Evolutionary conservation across 257 asterid species (phyloP).

Genomic region (Nemophila menziesii): DNA sequence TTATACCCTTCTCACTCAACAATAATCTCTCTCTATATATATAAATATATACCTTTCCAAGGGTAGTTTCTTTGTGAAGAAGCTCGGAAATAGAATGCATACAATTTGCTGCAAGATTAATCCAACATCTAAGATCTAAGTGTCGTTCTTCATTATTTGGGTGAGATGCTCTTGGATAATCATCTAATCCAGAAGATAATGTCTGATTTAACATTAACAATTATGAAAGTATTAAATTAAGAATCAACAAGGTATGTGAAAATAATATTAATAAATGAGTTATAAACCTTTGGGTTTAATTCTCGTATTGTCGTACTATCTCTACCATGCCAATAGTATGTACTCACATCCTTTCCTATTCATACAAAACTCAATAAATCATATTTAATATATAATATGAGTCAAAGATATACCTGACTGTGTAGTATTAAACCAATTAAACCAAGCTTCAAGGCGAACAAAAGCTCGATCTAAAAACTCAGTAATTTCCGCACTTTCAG

Average conservation of each 20-base stretch:
- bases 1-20: slow-evolving; percentile 1
- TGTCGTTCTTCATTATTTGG: slow-evolving; percentile 92
- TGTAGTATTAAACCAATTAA: slow-evolving; percentile 84
- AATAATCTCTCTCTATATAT: not conserved
- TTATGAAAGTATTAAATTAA: slow-evolving; percentile 1
- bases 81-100: slow-evolving; percentile 76
- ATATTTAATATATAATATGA: not conserved
- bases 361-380: slow-evolving; percentile 12
- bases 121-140: slow-evolving; percentile 98
- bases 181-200: slow-evolving; percentile 93
- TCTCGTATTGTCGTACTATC: slow-evolving; percentile 54
- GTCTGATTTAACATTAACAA: slow-evolving; percentile 37
- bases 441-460: slow-evolving; percentile 91
- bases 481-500: slow-evolving; percentile 48
- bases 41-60: slow-evolving; percentile 56
- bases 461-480: slow-evolving; percentile 63
- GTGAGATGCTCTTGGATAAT: slow-evolving; percentile 99
- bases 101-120: slow-evolving; percentile 93
- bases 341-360: slow-evolving; percentile 57
- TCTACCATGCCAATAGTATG: slow-evolving; percentile 98
- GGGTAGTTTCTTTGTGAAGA: slow-evolving; percentile 44
- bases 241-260: not conserved
- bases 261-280: slow-evolving; percentile 9
- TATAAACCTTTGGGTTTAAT: slow-evolving; percentile 84
- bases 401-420: slow-evolving; percentile 54